These are phyloP conservation scores for Irpex sp. DNA, from an alignment of 1,284 basidiomycete species.

Conservation along the genomic window DNA sequence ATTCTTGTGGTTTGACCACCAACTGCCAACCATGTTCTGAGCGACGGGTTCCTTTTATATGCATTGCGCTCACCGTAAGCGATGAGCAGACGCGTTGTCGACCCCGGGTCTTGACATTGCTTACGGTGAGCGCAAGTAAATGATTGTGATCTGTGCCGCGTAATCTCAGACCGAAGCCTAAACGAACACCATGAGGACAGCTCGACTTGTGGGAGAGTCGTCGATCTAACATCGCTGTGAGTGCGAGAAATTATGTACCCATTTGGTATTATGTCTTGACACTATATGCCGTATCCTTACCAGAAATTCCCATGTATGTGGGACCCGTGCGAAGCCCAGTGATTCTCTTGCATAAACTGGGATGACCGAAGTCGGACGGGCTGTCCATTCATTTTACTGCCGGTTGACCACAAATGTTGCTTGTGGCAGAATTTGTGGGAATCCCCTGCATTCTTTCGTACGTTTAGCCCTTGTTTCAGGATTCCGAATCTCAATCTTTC, in stretches of 20 bases:
- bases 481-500: neutral
- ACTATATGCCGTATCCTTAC: neutral
- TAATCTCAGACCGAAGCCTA: neutral
- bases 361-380: neutral
- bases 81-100: neutral
- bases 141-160: neutral
- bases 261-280: neutral
- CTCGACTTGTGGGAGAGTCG: neutral
- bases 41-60: too few species aligned
- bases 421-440: constrained; percentile 7
- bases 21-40: neutral
- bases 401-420: constrained; percentile 8
- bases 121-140: neutral
- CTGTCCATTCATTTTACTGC: constrained; percentile 3
- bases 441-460: constrained; percentile 1
- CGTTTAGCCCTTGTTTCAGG: constrained; percentile 6
- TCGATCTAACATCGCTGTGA: neutral
- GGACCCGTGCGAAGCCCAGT: neutral
- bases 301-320: neutral
- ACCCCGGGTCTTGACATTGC: neutral
- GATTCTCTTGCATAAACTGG: neutral
- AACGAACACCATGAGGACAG: neutral
- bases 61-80: neutral
- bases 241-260: neutral
- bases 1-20: neutral